phyloP scores from a whole-genome alignment of 2,329 filamentous ascomycete species.

The Madurella fahalii region DNA sequence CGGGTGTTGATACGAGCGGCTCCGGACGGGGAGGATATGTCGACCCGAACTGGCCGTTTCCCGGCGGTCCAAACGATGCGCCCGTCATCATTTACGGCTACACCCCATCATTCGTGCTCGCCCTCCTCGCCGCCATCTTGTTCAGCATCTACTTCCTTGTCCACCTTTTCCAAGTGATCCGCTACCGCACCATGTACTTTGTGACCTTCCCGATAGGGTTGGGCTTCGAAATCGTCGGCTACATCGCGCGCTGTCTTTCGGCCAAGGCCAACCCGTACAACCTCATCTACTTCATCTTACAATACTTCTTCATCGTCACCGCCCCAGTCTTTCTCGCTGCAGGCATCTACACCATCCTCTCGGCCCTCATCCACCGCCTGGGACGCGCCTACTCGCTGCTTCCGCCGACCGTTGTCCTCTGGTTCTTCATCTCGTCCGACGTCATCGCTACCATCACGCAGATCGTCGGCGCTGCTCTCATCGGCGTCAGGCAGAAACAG shows the following conservation, averaged over 20 bases:
- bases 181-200: conserved; percentile 44
- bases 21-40: conserved; percentile 34
- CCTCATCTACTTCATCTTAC: conserved; percentile 52
- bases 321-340: conserved; percentile 56
- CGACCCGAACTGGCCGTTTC: conserved; percentile 50
- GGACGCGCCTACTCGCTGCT: conserved; percentile 42
- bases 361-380: conserved; percentile 44
- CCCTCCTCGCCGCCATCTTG: conserved; percentile 40
- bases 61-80: conserved; percentile 42
- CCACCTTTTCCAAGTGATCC: conserved; percentile 36
- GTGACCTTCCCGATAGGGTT: conserved; percentile 41
- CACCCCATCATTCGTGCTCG: conserved; percentile 43
- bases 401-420: conserved; percentile 44
- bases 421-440: conserved; percentile 52
- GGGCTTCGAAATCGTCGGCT: conserved; percentile 48
- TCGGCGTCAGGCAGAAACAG: conserved; percentile 47
- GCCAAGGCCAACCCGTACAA: conserved; percentile 49
- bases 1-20: no score
- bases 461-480: conserved; percentile 50
- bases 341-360: conserved; percentile 52
- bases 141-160: conserved; percentile 39
- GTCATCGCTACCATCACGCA: conserved; percentile 51
- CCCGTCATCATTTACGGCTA: conserved; percentile 50
- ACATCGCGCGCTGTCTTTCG: conserved; percentile 45
- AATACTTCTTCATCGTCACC: conserved; percentile 59